Base-by-base conservation (phyloP, 176 grass and related monocot genomes). In the Olyra latifolia region DNA sequence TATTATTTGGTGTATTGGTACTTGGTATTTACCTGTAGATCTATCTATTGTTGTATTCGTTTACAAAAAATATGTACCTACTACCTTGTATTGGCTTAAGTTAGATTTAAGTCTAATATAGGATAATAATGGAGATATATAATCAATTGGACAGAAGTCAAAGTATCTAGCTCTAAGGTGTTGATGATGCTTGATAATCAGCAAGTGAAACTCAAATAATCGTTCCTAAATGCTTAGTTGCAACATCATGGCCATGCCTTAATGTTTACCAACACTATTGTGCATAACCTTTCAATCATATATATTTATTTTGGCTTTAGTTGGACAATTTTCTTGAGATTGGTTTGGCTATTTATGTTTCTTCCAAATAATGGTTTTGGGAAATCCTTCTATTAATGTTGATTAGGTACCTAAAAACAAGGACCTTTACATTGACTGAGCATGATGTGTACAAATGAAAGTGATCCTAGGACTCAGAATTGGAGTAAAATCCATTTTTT, bases 321-420 rank as follows among this genome's bases (percentile, higher is more conserved):
- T 44, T 74, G 4, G 72, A 58, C 6, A 15, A 68, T 6, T 59
- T 72, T 6, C 35, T 44, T 46, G 27, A 16, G 29, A 40, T 50
- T 66, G 10, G 28, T 35, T 87, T 72, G 66, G 83, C 62, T 78
- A 41, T 70, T 52, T 73, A 0, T 58, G 10, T 54, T 88, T 54
- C 62, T 72, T 41, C 40, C 0, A 1, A 54, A 53, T 22, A 66
- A 15, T 78, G n/a, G 57, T 71, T 78, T 12, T 77, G 25, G 24
- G 45, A 64, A 35, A 13, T 52, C 49, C 35, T 62, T 65, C 30
- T 74, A 65, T 45, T 30, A 70, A 48, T 61, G 27, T 54, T 71
- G 19, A 81, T 32, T 71, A 4, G 6, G 60, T 20, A 61, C 25
- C 19, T 3, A 22, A 23, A 65, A 58, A 56, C 19, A 46, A 57